Evolutionary conservation across 192 early-diverging fungal species (phyloP), one percentile per base, ranked within the genome.

Genomic region (Chytriomyces sp.): DNA sequence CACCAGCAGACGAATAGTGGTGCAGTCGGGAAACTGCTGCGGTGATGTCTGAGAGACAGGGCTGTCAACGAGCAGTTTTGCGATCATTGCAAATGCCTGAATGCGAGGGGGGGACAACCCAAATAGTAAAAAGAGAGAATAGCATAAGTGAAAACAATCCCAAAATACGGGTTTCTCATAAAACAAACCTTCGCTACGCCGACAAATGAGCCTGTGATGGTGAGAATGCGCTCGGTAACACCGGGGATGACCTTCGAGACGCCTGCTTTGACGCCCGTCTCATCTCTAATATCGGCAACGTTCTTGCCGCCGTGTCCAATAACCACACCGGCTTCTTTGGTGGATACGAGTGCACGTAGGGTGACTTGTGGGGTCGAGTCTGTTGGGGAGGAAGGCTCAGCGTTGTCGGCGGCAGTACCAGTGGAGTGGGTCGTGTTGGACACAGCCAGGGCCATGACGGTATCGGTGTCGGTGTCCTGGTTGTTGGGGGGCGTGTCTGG

Each of bases 191-290:
- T 75, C 6, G 80, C 77, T 18, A 85, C 72, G 11, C 45, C 20
- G 23, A 49, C 75, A 24, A 76, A 16, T 6, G 50, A n/a, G 11
- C 81, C 86, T 26, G 64, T 45, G 24, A 87, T 61, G 43, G 80
- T 79, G 62, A 88, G 61, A 50, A 80, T 78, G 64, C 95, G 90
- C 82, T 97, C 96, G 76, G 91, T 89, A 74, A 94, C 92, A 78
- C 92, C 93, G 59, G 91, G 89, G 26, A 95, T 90, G 7, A 92
- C 92, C 85, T 95, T 93, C 67, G 93, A 94, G 69, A 98, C 96
- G 66, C 92, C 94, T 18, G 93, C 94, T 78, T 93, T 93, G 80
- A 94, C 94, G 77, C 92, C 92, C 72, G 92, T 93, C 28, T 79
- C 83, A 45, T 93, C 91, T 67, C 96, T 87, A 64, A 98, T 84